Conservation (phyloP, 2,329 filamentous ascomycete species). For the Ophiostoma ips region DNA sequence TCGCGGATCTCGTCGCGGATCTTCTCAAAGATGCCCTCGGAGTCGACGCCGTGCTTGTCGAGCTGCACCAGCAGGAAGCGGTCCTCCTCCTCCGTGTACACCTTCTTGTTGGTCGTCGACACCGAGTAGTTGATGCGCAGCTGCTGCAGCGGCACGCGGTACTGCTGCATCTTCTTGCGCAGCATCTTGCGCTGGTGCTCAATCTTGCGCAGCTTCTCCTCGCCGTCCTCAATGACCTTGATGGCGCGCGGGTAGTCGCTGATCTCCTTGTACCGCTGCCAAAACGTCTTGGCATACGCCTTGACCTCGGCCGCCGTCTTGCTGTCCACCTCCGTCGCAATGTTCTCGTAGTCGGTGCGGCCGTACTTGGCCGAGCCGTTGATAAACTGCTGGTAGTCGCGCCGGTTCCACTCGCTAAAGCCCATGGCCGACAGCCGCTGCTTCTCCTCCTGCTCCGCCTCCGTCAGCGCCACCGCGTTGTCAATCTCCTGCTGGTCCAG, state of each 20-base stretch:
- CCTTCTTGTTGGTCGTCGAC: conserved; percentile 98
- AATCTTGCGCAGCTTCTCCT: conserved; percentile 77
- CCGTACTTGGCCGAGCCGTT: conserved; percentile 91
- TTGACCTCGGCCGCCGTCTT: conserved; percentile 78
- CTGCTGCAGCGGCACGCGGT: conserved; percentile 93
- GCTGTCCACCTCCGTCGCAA: conserved; percentile 80
- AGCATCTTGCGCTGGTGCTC: conserved; percentile 89
- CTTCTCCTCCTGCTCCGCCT: conserved; percentile 83
- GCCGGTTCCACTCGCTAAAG: conserved; percentile 88
- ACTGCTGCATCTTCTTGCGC: conserved; percentile 88
- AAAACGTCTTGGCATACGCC: conserved; percentile 87
- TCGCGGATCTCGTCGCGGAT: conserved; percentile 97
- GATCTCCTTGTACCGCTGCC: conserved; percentile 88
- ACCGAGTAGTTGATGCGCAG: conserved; percentile 98
- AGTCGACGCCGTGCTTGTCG: conserved; percentile 83
- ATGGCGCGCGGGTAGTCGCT: conserved; percentile 80
- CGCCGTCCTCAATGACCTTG: conserved; percentile 78
- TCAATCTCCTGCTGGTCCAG: conserved; percentile 88
- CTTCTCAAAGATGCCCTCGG: conserved; percentile 77
- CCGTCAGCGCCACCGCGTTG: conserved; percentile 72
- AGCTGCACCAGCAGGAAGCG: conserved; percentile 88
- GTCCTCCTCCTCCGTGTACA: conserved; percentile 97
- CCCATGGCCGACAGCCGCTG: conserved; percentile 67
- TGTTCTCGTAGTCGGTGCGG: conserved; percentile 69
- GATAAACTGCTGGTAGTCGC: conserved; percentile 96